Conservation (phyloP, 768 basidiomycete genomes). For the Boletellus sp. region DNA sequence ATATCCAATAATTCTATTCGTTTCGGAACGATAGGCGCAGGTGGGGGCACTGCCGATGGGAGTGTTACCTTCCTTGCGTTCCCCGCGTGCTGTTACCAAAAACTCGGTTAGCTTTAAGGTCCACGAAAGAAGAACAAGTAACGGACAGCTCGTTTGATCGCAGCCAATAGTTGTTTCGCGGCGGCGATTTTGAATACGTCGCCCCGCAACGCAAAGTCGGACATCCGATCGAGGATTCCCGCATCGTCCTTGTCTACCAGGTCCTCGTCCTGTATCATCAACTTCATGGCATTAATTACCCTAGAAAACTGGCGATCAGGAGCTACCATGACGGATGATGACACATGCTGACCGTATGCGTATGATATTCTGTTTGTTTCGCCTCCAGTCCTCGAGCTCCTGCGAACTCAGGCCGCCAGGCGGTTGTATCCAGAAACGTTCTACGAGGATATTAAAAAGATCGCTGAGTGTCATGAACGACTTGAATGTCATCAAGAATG, state of each 20-base stretch:
- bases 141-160: slow-evolving; percentile 52
- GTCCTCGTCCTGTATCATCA: slow-evolving; percentile 55
- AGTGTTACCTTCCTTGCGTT: slow-evolving; percentile 35
- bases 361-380: slow-evolving; percentile 55
- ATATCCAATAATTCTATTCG: slow-evolving; percentile 57
- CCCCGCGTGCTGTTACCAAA: slow-evolving; percentile 27
- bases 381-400: slow-evolving; percentile 53
- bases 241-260: slow-evolving; percentile 53
- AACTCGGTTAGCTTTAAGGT: not conserved
- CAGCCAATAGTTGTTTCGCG: slow-evolving; percentile 46
- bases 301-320: slow-evolving; percentile 28
- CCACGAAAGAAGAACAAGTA: not conserved
- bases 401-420: slow-evolving; percentile 42
- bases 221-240: slow-evolving; percentile 49
- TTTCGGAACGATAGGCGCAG: slow-evolving; percentile 45
- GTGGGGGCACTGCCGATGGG: slow-evolving; percentile 39
- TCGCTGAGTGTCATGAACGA: slow-evolving; percentile 57
- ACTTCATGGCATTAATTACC: slow-evolving; percentile 62
- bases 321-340: not conserved
- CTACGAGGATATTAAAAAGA: slow-evolving; percentile 51
- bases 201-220: slow-evolving; percentile 46
- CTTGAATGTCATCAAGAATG: slow-evolving; percentile 69
- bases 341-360: slow-evolving; percentile 47
- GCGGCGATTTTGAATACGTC: slow-evolving; percentile 40
- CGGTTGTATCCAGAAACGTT: slow-evolving; percentile 54